phyloP scores from a whole-genome alignment of 2,329 filamentous ascomycete genomes.

The Xylaria sp. region DNA sequence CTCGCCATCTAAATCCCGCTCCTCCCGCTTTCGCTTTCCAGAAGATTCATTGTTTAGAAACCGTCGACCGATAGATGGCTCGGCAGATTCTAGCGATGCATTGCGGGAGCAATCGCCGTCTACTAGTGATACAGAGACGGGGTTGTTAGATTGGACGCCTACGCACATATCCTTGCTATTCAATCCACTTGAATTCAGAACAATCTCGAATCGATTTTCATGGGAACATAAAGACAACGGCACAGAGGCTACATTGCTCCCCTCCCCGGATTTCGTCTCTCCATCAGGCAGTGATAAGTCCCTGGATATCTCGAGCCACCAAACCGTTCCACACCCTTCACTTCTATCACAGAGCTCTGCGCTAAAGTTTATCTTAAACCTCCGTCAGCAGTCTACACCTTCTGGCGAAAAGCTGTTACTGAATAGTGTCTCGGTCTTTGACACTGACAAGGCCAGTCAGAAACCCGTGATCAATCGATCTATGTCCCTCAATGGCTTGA shows the following conservation, averaged over 20 bases:
- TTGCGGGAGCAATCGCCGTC: conserved; percentile 15
- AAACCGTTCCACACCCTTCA: conserved; percentile 18
- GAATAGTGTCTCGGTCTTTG: conserved; percentile 42
- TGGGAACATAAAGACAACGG: conserved; percentile 23
- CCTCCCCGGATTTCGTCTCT: conserved; percentile 41
- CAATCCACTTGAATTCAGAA: conserved; percentile 43
- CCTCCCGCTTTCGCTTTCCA: conserved; percentile 46
- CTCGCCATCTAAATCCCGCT: conserved; percentile 26
- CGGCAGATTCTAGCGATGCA: background rate
- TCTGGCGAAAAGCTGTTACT: conserved; percentile 20
- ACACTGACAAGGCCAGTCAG: conserved; percentile 36
- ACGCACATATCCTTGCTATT: conserved; percentile 48
- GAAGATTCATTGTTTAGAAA: conserved; percentile 44
- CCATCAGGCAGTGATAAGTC: conserved; percentile 25
- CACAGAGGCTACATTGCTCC: conserved; percentile 38
- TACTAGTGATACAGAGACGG: conserved; percentile 19
- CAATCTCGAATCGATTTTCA: conserved; percentile 33
- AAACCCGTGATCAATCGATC: conserved; percentile 32
- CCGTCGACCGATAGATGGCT: conserved; percentile 28
- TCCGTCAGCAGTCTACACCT: conserved; percentile 33
- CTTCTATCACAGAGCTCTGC: conserved; percentile 24
- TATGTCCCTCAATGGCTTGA: conserved; percentile 35
- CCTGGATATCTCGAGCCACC: conserved; percentile 4
- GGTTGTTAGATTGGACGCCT: conserved; percentile 47
- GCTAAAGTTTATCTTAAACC: conserved; percentile 33